Conservation (phyloP, 306 rosid species). For the Elaeagnus macrophylla region DNA sequence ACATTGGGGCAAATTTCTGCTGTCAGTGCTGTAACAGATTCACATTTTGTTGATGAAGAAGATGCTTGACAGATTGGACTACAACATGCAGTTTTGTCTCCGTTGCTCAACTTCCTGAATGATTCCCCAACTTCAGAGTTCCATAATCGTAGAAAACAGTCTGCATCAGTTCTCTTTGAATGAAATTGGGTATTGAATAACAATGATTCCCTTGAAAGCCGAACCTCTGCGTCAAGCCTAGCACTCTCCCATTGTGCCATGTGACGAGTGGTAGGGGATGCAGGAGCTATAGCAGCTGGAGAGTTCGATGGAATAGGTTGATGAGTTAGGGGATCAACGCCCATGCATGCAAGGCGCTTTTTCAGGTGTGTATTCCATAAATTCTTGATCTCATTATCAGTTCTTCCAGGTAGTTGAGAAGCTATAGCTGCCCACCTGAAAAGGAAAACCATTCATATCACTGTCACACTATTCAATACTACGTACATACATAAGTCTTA, state of each 20-base stretch:
- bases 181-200: conserved; percentile 22
- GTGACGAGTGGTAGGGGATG: conserved; percentile 58
- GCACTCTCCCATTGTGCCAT: conserved; percentile 99
- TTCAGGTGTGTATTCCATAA: conserved; percentile 90
- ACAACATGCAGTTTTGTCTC: conserved; percentile 25
- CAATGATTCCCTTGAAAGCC: conserved; percentile 68
- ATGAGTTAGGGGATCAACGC: conserved; percentile 76
- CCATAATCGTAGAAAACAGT: conserved; percentile 79
- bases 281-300: conserved; percentile 22
- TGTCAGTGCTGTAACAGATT: conserved; percentile 41
- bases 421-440: conserved; percentile 97
- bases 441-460: too few species aligned
- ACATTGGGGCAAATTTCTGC: conserved; percentile 27
- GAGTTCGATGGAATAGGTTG: conserved; percentile 33
- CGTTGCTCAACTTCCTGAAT: conserved; percentile 33
- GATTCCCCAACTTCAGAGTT: conserved; percentile 81
- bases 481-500: too few species aligned
- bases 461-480: neutral
- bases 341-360: conserved; percentile 71
- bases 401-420: conserved; percentile 79
- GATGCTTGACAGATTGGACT: conserved; percentile 46
- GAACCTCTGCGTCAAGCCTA: conserved; percentile 90
- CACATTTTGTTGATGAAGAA: conserved; percentile 45
- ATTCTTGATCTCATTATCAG: conserved; percentile 94
- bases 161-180: conserved; percentile 26